Evolutionary conservation across 495 filamentous ascomycete genomes (phyloP).

Genomic region (Hyaloscypha hepaticicola): DNA sequence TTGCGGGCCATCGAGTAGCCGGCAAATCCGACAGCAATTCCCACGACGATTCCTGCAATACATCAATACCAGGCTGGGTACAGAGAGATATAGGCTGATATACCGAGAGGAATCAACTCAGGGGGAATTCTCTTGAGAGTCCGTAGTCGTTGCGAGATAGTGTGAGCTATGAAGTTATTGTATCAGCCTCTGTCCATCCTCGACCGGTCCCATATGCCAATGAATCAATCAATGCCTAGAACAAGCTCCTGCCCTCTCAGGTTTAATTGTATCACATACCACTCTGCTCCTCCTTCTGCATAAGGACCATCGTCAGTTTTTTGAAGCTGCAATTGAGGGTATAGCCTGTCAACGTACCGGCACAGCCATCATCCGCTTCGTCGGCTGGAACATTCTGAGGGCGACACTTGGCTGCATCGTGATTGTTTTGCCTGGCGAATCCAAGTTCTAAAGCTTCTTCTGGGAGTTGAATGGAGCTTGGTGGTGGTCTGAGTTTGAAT

Average conservation of each 20-base stretch:
- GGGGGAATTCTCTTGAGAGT: conserved; percentile 83
- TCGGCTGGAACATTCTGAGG: conserved; percentile 55
- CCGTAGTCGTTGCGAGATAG: conserved; percentile 92
- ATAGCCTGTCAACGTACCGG: conserved; percentile 61
- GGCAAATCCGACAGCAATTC: conserved; percentile 63
- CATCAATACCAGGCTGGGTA: conserved; percentile 1
- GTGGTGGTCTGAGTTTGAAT: conserved; percentile 25
- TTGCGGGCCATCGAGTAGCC: conserved; percentile 78
- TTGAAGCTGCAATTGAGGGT: not conserved
- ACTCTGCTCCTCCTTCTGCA: conserved; percentile 78
- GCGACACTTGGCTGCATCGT: conserved; percentile 67
- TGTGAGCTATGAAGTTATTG: conserved; percentile 67
- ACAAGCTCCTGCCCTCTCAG: conserved; percentile 2
- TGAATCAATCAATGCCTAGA: not conserved
- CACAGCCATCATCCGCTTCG: conserved; percentile 68
- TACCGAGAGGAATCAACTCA: conserved; percentile 94
- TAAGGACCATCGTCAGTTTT: conserved; percentile 35
- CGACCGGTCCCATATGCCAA: not conserved
- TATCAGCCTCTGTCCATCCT: conserved; percentile 17
- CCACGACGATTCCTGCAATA: conserved; percentile 75
- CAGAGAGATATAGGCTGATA: conserved; percentile 34
- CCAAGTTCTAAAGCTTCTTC: conserved; percentile 13
- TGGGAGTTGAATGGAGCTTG: conserved; percentile 16
- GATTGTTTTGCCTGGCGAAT: conserved; percentile 26
- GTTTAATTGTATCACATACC: conserved; percentile 56